Conservation (phyloP, 2,329 filamentous ascomycete species). For the Colletotrichum spinosum region DNA sequence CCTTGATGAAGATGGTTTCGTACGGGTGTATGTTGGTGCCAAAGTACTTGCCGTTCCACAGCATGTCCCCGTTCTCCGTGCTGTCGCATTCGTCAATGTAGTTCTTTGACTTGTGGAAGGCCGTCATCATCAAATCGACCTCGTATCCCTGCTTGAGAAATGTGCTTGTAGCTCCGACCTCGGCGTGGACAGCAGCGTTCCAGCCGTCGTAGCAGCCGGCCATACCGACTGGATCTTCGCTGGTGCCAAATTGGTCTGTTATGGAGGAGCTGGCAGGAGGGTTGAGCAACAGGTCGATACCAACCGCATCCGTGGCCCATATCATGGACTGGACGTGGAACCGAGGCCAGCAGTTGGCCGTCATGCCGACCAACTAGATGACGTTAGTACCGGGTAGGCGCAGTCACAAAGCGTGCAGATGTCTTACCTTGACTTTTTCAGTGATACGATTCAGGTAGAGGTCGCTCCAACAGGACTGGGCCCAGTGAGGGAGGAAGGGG, state of each 20-base stretch:
- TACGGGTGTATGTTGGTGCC: slow-evolving; percentile 51
- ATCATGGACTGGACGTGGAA: slow-evolving; percentile 53
- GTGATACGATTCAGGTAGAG: slow-evolving; percentile 46
- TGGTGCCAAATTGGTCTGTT: slow-evolving; percentile 42
- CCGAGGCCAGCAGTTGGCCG: slow-evolving; percentile 48
- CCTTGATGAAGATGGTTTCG: slow-evolving; percentile 52
- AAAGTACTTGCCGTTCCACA: slow-evolving; percentile 45
- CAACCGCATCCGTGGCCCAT: slow-evolving; percentile 51
- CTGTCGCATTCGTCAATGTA: slow-evolving; percentile 34
- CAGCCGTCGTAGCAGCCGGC: slow-evolving; percentile 45
- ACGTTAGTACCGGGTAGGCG: not conserved
- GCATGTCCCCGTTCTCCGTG: slow-evolving; percentile 41
- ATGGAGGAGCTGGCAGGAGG: slow-evolving; percentile 38
- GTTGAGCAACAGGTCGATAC: slow-evolving; percentile 50
- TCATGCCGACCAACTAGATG: slow-evolving; percentile 51
- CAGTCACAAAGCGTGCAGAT: not conserved
- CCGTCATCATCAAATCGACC: slow-evolving; percentile 48
- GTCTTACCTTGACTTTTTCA: slow-evolving; percentile 44
- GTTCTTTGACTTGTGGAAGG: slow-evolving; percentile 41
- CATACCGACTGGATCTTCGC: slow-evolving; percentile 43
- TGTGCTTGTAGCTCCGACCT: slow-evolving; percentile 45
- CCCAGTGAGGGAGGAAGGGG: slow-evolving; percentile 51
- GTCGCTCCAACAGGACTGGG: slow-evolving; percentile 51
- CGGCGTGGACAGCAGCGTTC: slow-evolving; percentile 44
- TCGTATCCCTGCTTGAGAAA: slow-evolving; percentile 47